Conservation (phyloP, 768 basidiomycete genomes). For the Calocybe cyanea region DNA sequence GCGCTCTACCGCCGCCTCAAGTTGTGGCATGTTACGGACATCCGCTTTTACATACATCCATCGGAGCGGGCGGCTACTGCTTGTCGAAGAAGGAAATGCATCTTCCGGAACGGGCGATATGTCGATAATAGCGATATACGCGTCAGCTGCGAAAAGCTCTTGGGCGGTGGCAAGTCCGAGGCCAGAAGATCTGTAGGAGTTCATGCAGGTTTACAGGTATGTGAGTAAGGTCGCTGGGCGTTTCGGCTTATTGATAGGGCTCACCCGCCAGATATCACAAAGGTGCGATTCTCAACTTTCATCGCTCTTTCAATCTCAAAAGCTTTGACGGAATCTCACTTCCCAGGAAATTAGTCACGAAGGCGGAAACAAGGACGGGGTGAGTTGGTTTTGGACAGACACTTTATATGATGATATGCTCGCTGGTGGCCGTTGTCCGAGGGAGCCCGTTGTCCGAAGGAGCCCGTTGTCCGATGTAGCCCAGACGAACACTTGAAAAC, state of each 20-base stretch:
- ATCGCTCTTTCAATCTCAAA: too few species aligned
- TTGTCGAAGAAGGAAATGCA: not conserved
- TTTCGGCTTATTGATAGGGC: constrained; percentile 10
- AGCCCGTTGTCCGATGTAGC: too few species aligned
- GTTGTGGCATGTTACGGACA: constrained; percentile 32
- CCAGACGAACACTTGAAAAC: too few species aligned
- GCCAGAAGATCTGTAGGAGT: constrained; percentile 44
- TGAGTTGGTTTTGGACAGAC: too few species aligned
- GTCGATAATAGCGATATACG: constrained; percentile 52
- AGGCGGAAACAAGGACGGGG: too few species aligned
- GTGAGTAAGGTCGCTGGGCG: too few species aligned
- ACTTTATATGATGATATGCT: too few species aligned
- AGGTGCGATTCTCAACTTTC: constrained; percentile 51
- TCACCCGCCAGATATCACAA: constrained; percentile 56
- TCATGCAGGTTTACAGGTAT: not conserved
- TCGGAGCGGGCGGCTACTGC: constrained; percentile 5
- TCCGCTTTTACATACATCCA: constrained; percentile 40
- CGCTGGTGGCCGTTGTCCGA: too few species aligned
- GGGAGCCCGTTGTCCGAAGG: too few species aligned
- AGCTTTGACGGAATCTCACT: too few species aligned
- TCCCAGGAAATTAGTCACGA: too few species aligned
- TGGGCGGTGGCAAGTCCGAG: constrained; percentile 51
- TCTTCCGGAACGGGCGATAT: constrained; percentile 31
- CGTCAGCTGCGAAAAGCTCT: constrained; percentile 39
- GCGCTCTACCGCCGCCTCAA: constrained; percentile 34